Conservation (phyloP, 78 protist species). For the Planoprotostelium fungivorum region DNA sequence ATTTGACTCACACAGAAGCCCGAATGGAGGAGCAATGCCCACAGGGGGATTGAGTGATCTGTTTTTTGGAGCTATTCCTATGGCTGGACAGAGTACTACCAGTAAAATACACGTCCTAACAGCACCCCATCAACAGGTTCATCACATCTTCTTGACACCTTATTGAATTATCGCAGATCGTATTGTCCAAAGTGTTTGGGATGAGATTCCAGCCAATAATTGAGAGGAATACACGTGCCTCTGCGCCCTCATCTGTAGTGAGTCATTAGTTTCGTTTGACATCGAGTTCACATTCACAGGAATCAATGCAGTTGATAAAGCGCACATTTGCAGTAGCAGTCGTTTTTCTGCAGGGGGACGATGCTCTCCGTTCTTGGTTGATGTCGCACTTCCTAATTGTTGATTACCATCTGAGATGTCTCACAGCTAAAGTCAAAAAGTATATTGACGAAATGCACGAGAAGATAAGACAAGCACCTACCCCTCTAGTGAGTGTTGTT, state of each 20-base stretch:
- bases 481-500: too few species aligned
- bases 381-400: background rate
- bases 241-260: too few species aligned
- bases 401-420: background rate
- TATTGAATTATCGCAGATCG: background rate
- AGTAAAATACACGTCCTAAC: background rate
- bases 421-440: background rate
- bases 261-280: too few species aligned
- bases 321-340: background rate
- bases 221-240: background rate
- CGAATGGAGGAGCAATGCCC: background rate
- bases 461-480: background rate
- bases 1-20: background rate
- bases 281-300: too few species aligned
- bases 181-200: background rate
- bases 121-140: background rate
- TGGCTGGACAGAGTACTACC: background rate
- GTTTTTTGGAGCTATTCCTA: background rate
- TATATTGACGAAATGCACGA: background rate
- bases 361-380: background rate
- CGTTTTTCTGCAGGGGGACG: background rate
- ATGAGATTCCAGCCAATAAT: background rate
- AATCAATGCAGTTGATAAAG: background rate
- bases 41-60: background rate
- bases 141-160: background rate